phyloP scores from a whole-genome alignment of 176 grass and related monocot species.

The Hordeum marinum region DNA sequence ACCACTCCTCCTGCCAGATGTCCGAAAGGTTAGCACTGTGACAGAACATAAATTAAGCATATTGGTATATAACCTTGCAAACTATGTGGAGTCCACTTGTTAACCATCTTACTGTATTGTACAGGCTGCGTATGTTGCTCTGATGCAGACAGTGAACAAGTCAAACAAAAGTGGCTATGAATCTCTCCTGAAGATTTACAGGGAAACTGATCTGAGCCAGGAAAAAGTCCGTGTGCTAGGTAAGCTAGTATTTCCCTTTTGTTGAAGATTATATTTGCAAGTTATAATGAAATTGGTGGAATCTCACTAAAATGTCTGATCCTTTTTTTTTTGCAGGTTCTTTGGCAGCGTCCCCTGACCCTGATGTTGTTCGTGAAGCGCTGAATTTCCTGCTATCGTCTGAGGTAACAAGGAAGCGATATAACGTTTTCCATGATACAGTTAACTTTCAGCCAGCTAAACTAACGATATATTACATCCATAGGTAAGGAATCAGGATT shows the following conservation, averaged over 20 bases:
- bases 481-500: constrained; percentile 91
- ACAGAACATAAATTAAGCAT: not conserved
- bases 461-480: constrained; percentile 11
- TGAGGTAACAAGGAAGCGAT: constrained; percentile 51
- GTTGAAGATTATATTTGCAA: not conserved
- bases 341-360: constrained; percentile 71
- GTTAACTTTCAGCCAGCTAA: constrained; percentile 11
- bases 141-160: constrained; percentile 74
- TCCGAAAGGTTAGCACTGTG: constrained; percentile 53
- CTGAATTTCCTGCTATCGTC: constrained; percentile 60
- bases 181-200: constrained; percentile 78
- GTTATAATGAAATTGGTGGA: not conserved
- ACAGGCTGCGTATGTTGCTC: constrained; percentile 82
- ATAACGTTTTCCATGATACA: not conserved
- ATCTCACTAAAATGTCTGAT: not conserved
- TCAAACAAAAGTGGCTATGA: constrained; percentile 71
- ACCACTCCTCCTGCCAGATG: constrained; percentile 73
- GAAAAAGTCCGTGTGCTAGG: constrained; percentile 93
- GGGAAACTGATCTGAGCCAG: constrained; percentile 93
- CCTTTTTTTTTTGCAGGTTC: constrained; percentile 45
- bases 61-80: constrained; percentile 9
- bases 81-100: not conserved
- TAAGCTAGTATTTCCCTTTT: constrained; percentile 10
- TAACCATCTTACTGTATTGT: constrained; percentile 29
- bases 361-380: constrained; percentile 65